A percentile compares a stretch with the other conserved stretches of the same genome.
Conservation (phyloP, 192 early-diverging fungal genomes). For the Coemansia sp. region DNA sequence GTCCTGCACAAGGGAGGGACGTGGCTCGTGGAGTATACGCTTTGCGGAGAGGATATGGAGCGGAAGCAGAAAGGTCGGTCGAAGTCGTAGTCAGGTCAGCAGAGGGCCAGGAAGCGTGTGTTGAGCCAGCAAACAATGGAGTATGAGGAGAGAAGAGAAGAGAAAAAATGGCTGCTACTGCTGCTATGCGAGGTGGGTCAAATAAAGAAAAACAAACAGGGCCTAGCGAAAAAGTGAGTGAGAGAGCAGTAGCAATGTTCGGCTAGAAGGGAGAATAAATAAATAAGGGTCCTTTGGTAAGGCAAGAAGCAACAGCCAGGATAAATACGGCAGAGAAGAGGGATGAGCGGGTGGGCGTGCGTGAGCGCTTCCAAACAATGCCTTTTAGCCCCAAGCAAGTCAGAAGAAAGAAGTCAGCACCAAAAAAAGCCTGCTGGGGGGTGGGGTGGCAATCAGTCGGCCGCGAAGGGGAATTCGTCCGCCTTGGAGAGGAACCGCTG, state of each 20-base stretch:
- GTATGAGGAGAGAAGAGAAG: background rate
- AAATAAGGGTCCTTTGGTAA: conserved; percentile 32
- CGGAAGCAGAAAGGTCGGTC: background rate
- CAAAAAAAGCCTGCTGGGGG: conserved; percentile 10
- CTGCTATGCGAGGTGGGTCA: conserved; percentile 7
- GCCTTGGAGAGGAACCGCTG: background rate
- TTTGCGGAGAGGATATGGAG: background rate
- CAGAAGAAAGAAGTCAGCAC: conserved; percentile 40
- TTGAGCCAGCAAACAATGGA: conserved; percentile 8
- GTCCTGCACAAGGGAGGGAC: background rate
- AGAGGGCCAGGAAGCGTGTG: background rate
- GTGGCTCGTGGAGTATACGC: background rate
- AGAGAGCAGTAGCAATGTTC: background rate
- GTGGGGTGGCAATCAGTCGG: conserved; percentile 1
- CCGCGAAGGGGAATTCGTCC: background rate
- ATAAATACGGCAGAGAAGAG: conserved; percentile 17
- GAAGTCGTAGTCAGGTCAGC: background rate
- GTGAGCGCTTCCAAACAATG: conserved; percentile 23
- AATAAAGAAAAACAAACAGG: background rate
- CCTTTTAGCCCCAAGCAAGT: conserved; percentile 37
- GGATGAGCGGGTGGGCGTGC: conserved; percentile 32
- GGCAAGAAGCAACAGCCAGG: conserved; percentile 5
- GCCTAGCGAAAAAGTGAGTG: background rate
- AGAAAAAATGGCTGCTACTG: background rate
- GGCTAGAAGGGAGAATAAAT: conserved; percentile 1